Evolutionary conservation across 2,329 filamentous ascomycete species (phyloP).

Genomic region (Colletotrichum sp.): DNA sequence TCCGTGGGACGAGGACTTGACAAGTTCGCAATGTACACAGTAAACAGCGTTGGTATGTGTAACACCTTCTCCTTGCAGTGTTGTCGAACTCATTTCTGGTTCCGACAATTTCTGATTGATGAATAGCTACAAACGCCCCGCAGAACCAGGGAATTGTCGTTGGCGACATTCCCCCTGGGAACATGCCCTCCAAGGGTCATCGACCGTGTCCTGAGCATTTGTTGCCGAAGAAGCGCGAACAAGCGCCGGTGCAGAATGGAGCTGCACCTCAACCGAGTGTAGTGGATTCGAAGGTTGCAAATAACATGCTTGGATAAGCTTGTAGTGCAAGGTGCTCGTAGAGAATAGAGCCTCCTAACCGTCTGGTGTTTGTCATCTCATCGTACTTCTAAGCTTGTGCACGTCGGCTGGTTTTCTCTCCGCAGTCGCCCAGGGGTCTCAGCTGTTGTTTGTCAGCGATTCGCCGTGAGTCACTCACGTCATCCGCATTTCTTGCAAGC

Average conservation of each 20-base stretch:
- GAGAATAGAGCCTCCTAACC: not conserved
- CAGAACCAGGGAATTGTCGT: not conserved
- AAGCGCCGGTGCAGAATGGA: not conserved
- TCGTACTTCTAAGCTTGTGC: not conserved
- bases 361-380: not conserved
- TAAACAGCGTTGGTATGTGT: not conserved
- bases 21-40: not conserved
- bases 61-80: not conserved
- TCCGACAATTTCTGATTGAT: not conserved
- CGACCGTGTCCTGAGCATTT: not conserved
- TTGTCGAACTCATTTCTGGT: accelerated
- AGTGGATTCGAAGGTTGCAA: not conserved
- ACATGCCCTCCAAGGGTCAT: not conserved
- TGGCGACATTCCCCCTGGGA: not conserved
- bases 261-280: not conserved
- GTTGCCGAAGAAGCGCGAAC: not conserved
- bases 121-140: not conserved
- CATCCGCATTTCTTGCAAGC: not conserved
- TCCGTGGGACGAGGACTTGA: not conserved
- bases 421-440: not conserved
- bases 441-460: not conserved
- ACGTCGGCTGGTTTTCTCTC: not conserved
- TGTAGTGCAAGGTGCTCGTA: not conserved
- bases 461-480: not conserved
- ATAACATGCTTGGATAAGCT: not conserved